Base-by-base conservation (phyloP, 1,284 basidiomycete genomes). In the Agroathelia rolfsii region DNA sequence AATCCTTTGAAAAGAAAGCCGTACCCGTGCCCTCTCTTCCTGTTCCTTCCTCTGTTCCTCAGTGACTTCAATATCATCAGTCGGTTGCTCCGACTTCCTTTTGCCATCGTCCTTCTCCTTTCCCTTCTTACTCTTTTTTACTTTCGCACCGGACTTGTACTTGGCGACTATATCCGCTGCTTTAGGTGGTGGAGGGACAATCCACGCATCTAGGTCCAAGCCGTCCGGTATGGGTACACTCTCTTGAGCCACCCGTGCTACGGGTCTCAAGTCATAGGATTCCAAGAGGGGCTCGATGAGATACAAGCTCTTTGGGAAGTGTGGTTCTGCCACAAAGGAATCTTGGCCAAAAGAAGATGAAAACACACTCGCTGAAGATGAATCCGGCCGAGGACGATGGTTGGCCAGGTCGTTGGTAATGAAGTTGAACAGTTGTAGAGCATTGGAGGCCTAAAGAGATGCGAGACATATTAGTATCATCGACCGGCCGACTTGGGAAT, bases 241-340 rank as follows among this genome's bases (percentile, higher is more conserved):
- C 5, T 65, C 70, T 56, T 96, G 93, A 3, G 92, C 93, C 34
- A 68, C 64, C 4, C 64, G 52, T 1, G 83, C 90, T 11, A 96
- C 82, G 0, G 89, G 82, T 41, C 88, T 90, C 17, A 98, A 73
- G 39, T 90, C 80, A 49, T 94, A 82, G 4, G 71, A 53, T 15
- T 71, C 70, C 48, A 87, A 89, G 3, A 98, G 62, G 0, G 90
- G 88, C 27, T 74, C 66, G 30, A 98, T 78, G 34, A 98, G 73
- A 52, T 79, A 85, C 14, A 97, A 61, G 42, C 87, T 92, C 56
- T 92, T 90, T 0, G 94, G 94, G 47, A 79, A 86, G 29, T 55
- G 54, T 1, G 69, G 76, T 21, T 73, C 70, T 9, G 45, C 36
- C 4, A 45, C 34, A 3, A 50, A 35, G 11, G 55, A 50, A 20